These are phyloP conservation scores for Bromus sterilis DNA, from an alignment of 176 grass and related monocot species.

Conservation along the genomic window DNA sequence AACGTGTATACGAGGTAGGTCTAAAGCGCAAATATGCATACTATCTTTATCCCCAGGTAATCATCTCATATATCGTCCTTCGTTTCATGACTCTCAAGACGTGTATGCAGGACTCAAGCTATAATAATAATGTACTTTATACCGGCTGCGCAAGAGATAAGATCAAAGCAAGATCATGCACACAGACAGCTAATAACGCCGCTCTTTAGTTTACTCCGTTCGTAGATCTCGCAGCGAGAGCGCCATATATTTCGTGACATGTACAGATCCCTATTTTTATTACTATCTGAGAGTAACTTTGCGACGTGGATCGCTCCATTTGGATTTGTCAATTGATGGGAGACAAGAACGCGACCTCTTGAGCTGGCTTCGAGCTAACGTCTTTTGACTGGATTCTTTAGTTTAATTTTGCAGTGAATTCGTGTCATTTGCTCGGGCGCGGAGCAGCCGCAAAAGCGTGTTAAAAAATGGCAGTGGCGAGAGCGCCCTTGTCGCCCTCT, in stretches of 20 bases:
- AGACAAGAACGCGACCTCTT: not conserved
- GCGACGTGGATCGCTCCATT: not conserved
- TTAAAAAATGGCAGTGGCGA: not conserved
- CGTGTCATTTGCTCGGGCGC: not conserved
- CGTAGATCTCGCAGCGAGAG: not conserved
- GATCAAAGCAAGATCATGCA: conserved; percentile 5
- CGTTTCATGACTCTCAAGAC: not conserved
- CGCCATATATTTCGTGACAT: not conserved
- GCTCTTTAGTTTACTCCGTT: not conserved
- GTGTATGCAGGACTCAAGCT: not conserved
- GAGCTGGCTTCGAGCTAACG: not conserved
- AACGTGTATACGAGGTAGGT: not conserved
- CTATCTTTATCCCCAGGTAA: not conserved
- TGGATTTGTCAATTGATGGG: conserved; percentile 19
- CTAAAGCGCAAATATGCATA: not conserved
- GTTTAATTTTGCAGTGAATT: not conserved
- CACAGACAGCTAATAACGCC: not conserved
- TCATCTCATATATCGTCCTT: not conserved
- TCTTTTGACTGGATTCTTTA: not conserved
- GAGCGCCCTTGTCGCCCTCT: not conserved
- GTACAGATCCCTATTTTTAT: not conserved
- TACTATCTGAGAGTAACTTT: not conserved
- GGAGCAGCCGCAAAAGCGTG: not conserved
- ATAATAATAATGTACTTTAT: not conserved
- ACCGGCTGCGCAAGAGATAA: not conserved